Conservation (phyloP, 2,329 filamentous ascomycete species). For the Zasmidium angulare region DNA sequence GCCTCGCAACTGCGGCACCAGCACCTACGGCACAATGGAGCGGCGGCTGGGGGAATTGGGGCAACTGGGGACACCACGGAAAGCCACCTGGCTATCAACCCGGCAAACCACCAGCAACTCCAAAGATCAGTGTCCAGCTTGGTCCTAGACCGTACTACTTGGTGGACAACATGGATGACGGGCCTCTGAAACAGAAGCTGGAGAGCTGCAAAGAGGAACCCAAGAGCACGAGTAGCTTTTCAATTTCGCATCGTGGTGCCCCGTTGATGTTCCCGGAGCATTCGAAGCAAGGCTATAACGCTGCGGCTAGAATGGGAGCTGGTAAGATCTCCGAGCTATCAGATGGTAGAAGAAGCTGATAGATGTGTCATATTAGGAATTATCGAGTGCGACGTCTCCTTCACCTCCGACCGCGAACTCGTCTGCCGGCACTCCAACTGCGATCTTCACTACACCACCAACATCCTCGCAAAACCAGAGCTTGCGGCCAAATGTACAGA, state of each 20-base stretch:
- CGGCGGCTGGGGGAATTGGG: background rate
- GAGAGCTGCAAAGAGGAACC: slow-evolving; percentile 57
- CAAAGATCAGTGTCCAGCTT: slow-evolving; percentile 49
- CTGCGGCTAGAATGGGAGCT: slow-evolving; percentile 66
- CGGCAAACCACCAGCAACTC: background rate
- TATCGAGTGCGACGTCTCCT: slow-evolving; percentile 67
- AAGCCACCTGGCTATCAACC: background rate
- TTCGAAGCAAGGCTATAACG: slow-evolving; percentile 58
- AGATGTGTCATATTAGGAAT: slow-evolving; percentile 36
- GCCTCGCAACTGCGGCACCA: background rate
- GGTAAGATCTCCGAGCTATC: slow-evolving; percentile 38
- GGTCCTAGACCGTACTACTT: slow-evolving; percentile 66
- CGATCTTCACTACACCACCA: slow-evolving; percentile 67
- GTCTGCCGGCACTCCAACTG: slow-evolving; percentile 68
- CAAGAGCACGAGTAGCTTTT: slow-evolving; percentile 55
- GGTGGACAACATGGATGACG: slow-evolving; percentile 61
- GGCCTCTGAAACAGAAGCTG: slow-evolving; percentile 60
- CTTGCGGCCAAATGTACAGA: slow-evolving; percentile 64
- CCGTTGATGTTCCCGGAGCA: slow-evolving; percentile 66
- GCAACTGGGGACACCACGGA: background rate
- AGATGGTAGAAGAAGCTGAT: background rate
- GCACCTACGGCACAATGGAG: background rate
- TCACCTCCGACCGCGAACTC: slow-evolving; percentile 64
- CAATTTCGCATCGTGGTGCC: slow-evolving; percentile 62
- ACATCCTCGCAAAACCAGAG: slow-evolving; percentile 62